phyloP scores from a whole-genome alignment of 2,329 filamentous ascomycete species.

The Aspergillus quadricinctus region DNA sequence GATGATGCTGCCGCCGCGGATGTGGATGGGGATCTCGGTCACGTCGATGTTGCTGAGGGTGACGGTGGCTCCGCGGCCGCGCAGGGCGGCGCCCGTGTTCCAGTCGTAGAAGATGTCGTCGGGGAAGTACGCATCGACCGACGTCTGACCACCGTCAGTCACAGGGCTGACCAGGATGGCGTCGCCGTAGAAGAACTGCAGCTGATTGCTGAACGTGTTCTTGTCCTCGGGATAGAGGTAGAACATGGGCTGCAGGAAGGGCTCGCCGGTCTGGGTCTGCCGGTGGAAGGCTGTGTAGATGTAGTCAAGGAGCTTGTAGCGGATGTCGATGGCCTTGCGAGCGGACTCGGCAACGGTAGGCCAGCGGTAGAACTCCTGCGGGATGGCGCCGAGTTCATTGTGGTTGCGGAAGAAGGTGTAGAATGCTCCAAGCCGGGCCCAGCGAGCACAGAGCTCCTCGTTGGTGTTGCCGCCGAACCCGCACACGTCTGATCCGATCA shows the following conservation, averaged over 20 bases:
- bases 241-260: conserved; percentile 66
- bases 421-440: conserved; percentile 70
- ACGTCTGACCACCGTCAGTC: conserved; percentile 48
- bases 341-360: conserved; percentile 59
- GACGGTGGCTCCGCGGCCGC: conserved; percentile 43
- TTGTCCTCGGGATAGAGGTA: conserved; percentile 62
- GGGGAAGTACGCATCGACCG: conserved; percentile 54
- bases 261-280: conserved; percentile 58
- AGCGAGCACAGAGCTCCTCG: conserved; percentile 68
- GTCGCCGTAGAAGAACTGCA: conserved; percentile 59
- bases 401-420: conserved; percentile 74
- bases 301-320: conserved; percentile 77
- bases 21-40: conserved; percentile 58
- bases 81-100: conserved; percentile 48
- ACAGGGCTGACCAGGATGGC: conserved; percentile 55
- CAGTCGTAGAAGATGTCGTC: conserved; percentile 59
- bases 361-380: conserved; percentile 73
- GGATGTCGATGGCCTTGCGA: conserved; percentile 62
- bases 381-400: conserved; percentile 50
- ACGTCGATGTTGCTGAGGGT: conserved; percentile 44
- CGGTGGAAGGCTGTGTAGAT: conserved; percentile 67
- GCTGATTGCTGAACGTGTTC: conserved; percentile 49
- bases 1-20: conserved; percentile 59
- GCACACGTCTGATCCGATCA: conserved; percentile 70
- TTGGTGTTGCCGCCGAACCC: conserved; percentile 67